Conservation (phyloP, 2,329 filamentous ascomycete genomes). For the Monilinia laxa region DNA sequence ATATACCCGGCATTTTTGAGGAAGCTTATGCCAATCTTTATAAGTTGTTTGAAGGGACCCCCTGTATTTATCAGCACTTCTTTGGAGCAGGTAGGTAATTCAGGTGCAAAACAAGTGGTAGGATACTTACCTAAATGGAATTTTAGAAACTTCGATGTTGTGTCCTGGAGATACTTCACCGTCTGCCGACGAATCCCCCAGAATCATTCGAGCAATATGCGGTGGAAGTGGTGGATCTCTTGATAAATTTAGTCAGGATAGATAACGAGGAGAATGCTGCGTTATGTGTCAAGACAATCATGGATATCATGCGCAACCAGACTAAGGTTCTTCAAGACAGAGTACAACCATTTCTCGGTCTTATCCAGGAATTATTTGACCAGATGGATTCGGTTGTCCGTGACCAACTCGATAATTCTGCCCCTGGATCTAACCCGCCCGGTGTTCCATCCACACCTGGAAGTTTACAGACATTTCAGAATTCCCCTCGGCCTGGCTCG, state of each 20-base stretch:
- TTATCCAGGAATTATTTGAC: constrained; percentile 95
- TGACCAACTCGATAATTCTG: constrained; percentile 85
- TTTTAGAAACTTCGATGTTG: constrained; percentile 82
- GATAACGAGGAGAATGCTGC: constrained; percentile 99
- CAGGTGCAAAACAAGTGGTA: constrained; percentile 4
- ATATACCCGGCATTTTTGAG: constrained; percentile 80
- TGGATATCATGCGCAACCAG: constrained; percentile 94
- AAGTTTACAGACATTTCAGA: constrained; percentile 68
- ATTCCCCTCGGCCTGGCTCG: constrained; percentile 82
- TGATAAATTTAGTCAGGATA: constrained; percentile 82
- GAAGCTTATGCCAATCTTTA: constrained; percentile 85
- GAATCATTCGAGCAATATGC: constrained; percentile 88
- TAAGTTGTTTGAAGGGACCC: constrained; percentile 78
- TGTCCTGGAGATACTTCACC: constrained; percentile 90
- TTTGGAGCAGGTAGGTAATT: constrained; percentile 71
- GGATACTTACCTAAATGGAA: constrained; percentile 15
- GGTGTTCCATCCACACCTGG: constrained; percentile 66
- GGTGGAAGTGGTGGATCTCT: constrained; percentile 80
- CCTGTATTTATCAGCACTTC: constrained; percentile 91
- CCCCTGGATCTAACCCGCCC: constrained; percentile 51
- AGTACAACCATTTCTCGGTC: constrained; percentile 83
- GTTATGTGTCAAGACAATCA: constrained; percentile 96
- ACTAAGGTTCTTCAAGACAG: constrained; percentile 76
- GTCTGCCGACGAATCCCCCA: constrained; percentile 69
- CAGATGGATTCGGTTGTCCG: constrained; percentile 93